Percentiles rank a stretch among this genome's conserved stretches.
These are phyloP conservation scores for Pseudevernia furfuracea DNA, from an alignment of 495 filamentous ascomycete species.

Conservation along the genomic window DNA sequence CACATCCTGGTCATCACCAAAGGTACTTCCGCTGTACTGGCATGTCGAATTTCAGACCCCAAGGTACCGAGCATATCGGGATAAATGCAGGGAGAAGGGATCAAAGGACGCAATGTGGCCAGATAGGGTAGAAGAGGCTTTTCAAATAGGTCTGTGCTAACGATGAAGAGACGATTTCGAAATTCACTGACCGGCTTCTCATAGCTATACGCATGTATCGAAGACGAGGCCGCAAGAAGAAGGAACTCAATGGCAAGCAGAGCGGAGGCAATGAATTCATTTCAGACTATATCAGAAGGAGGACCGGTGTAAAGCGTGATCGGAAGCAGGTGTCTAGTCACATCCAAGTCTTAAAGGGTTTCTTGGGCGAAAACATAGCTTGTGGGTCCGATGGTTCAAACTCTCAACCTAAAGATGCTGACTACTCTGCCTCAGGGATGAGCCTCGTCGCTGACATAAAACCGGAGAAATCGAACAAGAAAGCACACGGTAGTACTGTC, in stretches of 20 bases:
- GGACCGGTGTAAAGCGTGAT: constrained; percentile 55
- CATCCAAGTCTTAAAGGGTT: constrained; percentile 89
- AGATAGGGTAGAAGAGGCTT: constrained; percentile 74
- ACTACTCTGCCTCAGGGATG: constrained; percentile 20
- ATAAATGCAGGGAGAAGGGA: constrained; percentile 44
- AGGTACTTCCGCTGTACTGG: constrained; percentile 9
- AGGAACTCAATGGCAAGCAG: constrained; percentile 59
- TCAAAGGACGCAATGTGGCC: constrained; percentile 58
- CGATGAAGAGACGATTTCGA: constrained; percentile 12
- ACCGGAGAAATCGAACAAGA: constrained; percentile 9
- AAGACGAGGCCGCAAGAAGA: constrained; percentile 75
- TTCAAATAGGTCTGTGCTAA: constrained; percentile 70
- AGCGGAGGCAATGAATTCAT: constrained; percentile 91
- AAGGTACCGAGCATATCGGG: constrained; percentile 54
- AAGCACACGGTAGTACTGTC: background rate
- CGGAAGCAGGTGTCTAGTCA: constrained; percentile 95
- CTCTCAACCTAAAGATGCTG: background rate
- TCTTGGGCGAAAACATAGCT: constrained; percentile 54
- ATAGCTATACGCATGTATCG: constrained; percentile 74
- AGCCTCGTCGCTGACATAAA: constrained; percentile 17
- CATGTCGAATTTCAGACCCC: constrained; percentile 23
- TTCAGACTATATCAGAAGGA: constrained; percentile 65
- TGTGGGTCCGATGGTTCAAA: constrained; percentile 28
- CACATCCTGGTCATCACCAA: background rate
- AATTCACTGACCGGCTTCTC: constrained; percentile 15